Evolutionary conservation across 164 flowering plant species (phyloP).

Genomic region (Kalanchoe fedtschenkoi): DNA sequence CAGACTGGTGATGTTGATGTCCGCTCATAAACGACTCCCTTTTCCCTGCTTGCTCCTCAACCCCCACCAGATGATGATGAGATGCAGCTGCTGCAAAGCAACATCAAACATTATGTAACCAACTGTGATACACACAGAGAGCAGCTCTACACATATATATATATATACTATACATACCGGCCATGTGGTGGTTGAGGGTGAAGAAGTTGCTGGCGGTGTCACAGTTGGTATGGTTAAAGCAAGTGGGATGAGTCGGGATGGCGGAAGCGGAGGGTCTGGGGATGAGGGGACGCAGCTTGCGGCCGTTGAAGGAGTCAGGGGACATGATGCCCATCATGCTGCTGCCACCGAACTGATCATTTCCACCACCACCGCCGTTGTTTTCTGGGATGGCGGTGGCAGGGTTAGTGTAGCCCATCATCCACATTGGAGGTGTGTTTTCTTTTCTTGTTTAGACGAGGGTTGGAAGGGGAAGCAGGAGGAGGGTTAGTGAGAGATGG

Average conservation of each 20-base stretch:
- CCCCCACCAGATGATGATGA: constrained; percentile 6
- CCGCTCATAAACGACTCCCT: constrained; percentile 22
- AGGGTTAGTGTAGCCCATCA: background rate
- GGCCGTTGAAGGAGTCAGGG: constrained; percentile 37
- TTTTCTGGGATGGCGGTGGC: constrained; percentile 18
- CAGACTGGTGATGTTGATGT: constrained; percentile 24
- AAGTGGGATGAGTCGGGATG: constrained; percentile 5
- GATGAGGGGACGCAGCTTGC: constrained; percentile 54
- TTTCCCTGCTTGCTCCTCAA: constrained; percentile 39
- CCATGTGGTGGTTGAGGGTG: constrained; percentile 5
- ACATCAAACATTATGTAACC: background rate
- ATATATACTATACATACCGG: background rate
- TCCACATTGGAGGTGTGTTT: background rate
- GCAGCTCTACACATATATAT: background rate
- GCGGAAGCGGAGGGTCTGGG: constrained; percentile 29
- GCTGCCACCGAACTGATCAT: constrained; percentile 26
- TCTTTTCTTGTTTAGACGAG: background rate
- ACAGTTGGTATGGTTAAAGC: constrained; percentile 8
- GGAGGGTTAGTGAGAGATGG: background rate
- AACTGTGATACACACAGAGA: too few species aligned
- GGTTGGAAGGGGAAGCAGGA: background rate
- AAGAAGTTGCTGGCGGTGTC: constrained; percentile 20
- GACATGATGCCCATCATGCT: constrained; percentile 31
- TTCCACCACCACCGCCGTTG: constrained; percentile 35
- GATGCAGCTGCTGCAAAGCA: background rate